Evolutionary conservation across 129 eudicot species (phyloP), one percentile per base, ranked within the genome.

Genomic region (Calendula officinalis): DNA sequence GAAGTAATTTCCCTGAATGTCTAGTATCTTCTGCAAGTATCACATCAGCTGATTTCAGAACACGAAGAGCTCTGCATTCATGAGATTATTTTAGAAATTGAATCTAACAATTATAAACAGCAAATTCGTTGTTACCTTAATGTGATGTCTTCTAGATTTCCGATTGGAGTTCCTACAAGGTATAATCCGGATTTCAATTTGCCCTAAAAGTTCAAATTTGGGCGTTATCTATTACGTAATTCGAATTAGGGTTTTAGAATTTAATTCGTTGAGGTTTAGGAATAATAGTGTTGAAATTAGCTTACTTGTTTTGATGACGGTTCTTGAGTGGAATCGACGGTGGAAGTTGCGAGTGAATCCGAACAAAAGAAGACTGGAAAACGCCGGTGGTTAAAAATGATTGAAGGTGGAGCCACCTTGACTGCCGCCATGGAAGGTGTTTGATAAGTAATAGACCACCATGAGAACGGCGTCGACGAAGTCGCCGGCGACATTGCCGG

Each of bases 1-100:
- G 96, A 80, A 92, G 96, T 79, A 92, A 76, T 79, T 83, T 92
- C 15, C 92, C 91, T 0, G 99, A 92, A 70, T 88, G 99, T 60
- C 99, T 83, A 0, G 99, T 92, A 70, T 92, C 99, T 73, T 92
- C 99, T 7, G 95, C 78, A 65, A 94, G 95, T 66, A 91, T 85
- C 57, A 91, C 95, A 79, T 91, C 78, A 56, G 98, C 96, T 66
- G 96, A 88, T 69, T 65, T 83, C 52, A 94, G 55, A 8, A 94
- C 90, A 53, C 90, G 85, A 55, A 88, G 65, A 33, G 99, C 99
- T 70, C 99, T 94, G 78, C 64, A 51, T 46, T 40, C 41, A 60
- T 13, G 46, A n/a, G 63, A 3, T 45, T 2, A 32, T 12, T 42
- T 42, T 36, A 43, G 56, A 9, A 45, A 33, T 57, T 34, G 17